Conservation (phyloP, 768 basidiomycete genomes). For the Lactarius pseudohatsudake region DNA sequence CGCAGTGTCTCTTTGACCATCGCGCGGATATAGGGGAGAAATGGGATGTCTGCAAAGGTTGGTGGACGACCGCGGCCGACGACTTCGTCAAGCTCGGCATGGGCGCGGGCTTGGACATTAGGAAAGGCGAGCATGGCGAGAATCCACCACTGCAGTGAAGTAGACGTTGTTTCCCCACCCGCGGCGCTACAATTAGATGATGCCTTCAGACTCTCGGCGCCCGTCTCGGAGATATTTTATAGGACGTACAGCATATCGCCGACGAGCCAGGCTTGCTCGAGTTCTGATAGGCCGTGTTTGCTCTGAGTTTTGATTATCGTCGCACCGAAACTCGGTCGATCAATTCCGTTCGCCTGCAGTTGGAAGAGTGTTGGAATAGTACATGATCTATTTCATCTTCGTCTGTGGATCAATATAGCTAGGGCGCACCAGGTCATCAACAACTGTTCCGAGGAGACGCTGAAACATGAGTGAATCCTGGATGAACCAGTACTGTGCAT, state of each 20-base stretch:
- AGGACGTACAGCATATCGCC: slow-evolving; percentile 23
- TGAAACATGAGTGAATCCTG: slow-evolving; percentile 18
- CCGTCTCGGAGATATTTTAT: neutral
- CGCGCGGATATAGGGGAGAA: slow-evolving; percentile 42
- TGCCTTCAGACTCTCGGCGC: neutral
- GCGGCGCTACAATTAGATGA: neutral
- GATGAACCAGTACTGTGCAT: slow-evolving; percentile 11
- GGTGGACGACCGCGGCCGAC: slow-evolving; percentile 40
- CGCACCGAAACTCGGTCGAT: slow-evolving; percentile 13
- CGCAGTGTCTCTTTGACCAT: slow-evolving; percentile 38
- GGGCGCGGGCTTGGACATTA: slow-evolving; percentile 39
- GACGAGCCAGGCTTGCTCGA: slow-evolving; percentile 25
- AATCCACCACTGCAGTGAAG: slow-evolving; percentile 38
- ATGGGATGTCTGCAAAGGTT: slow-evolving; percentile 34
- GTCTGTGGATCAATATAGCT: neutral
- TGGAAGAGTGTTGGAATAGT: too few relatives aligned
- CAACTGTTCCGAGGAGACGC: slow-evolving; percentile 9
- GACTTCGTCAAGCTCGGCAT: slow-evolving; percentile 43
- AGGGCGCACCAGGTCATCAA: slow-evolving; percentile 7
- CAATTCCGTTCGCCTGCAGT: slow-evolving; percentile 4
- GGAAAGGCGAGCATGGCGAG: slow-evolving; percentile 44
- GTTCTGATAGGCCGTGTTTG: slow-evolving; percentile 8
- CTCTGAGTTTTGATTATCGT: slow-evolving; percentile 15
- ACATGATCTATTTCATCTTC: neutral
- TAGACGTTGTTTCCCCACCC: slow-evolving; percentile 2